Percentiles rank a stretch among this genome's conserved stretches.
phyloP scores from a whole-genome alignment of 768 basidiomycete species.

The Favolaschia claudopus region DNA sequence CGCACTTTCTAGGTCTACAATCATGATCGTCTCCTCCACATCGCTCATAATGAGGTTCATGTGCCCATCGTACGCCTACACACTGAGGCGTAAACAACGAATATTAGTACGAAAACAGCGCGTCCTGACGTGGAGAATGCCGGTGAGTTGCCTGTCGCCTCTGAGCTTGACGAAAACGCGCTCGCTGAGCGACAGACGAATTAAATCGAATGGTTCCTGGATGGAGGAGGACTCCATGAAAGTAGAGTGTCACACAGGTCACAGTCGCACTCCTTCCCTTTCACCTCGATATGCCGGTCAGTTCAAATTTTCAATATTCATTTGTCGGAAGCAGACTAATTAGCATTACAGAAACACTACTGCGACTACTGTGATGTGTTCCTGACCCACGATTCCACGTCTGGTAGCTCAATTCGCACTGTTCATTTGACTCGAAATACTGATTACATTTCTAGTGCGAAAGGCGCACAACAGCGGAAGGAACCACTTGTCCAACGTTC shows the following conservation, averaged over 20 bases:
- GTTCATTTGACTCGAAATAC: not conserved
- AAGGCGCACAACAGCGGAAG: slow-evolving; percentile 98
- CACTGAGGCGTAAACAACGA: slow-evolving; percentile 21
- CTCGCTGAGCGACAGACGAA: slow-evolving; percentile 94
- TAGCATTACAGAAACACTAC: slow-evolving; percentile 79
- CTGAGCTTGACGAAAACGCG: slow-evolving; percentile 97
- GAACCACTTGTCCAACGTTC: slow-evolving; percentile 95
- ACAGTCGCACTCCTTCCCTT: slow-evolving; percentile 11
- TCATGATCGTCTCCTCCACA: slow-evolving; percentile 96
- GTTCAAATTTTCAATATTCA: too few species aligned
- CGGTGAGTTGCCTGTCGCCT: slow-evolving; percentile 91
- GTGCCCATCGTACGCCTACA: slow-evolving; percentile 98
- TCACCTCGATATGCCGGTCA: slow-evolving; percentile 66
- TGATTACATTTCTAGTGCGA: slow-evolving; percentile 65
- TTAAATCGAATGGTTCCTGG: slow-evolving; percentile 97
- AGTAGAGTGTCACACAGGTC: slow-evolving; percentile 12
- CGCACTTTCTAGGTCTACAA: slow-evolving; percentile 87
- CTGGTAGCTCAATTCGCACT: slow-evolving; percentile 55
- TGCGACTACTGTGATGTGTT: slow-evolving; percentile 96
- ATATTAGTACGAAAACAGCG: slow-evolving; percentile 10
- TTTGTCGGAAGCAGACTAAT: too few species aligned
- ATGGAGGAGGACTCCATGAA: slow-evolving; percentile 79
- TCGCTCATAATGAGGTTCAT: slow-evolving; percentile 99
- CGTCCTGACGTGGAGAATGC: slow-evolving; percentile 85
- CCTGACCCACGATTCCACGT: slow-evolving; percentile 92